Conservation (phyloP, 129 eudicot genomes). For the Flaveria brownii region DNA sequence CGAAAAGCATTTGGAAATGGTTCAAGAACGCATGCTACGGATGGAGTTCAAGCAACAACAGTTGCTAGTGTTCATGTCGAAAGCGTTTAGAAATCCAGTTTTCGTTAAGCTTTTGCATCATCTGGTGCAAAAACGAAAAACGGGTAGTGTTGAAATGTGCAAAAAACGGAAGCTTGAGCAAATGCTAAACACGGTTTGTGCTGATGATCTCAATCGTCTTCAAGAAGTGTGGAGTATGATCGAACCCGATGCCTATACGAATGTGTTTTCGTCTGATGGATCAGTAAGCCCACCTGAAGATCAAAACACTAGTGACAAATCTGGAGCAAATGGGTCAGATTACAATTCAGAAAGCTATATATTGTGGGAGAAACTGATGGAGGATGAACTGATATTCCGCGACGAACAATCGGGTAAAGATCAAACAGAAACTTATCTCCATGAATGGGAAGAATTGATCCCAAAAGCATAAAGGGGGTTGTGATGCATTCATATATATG, state of each 20-base stretch:
- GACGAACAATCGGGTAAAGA: constrained; percentile 16
- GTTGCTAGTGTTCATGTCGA: constrained; percentile 52
- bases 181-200: constrained; percentile 12
- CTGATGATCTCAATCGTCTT: constrained; percentile 20
- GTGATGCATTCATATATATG: constrained; percentile 11
- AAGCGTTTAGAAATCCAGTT: constrained; percentile 47
- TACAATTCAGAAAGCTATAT: constrained; percentile 50
- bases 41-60: constrained; percentile 59
- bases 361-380: constrained; percentile 82
- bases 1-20: constrained; percentile 36
- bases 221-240: constrained; percentile 41
- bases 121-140: constrained; percentile 39
- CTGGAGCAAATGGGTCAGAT: constrained; percentile 31
- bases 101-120: constrained; percentile 49
- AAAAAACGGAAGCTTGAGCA: constrained; percentile 49
- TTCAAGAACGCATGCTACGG: constrained; percentile 47
- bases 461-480: constrained; percentile 17
- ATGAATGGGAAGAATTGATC: constrained; percentile 68
- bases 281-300: constrained; percentile 44
- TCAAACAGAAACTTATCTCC: constrained; percentile 48
- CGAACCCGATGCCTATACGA: constrained; percentile 41
- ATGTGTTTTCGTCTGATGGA: constrained; percentile 40
- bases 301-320: constrained; percentile 21
- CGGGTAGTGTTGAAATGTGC: constrained; percentile 24
- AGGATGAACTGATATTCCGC: constrained; percentile 63